A percentile compares a stretch with the other conserved stretches of the same genome.
Conservation (phyloP, 2,329 filamentous ascomycete species). For the Didymella exigua region DNA sequence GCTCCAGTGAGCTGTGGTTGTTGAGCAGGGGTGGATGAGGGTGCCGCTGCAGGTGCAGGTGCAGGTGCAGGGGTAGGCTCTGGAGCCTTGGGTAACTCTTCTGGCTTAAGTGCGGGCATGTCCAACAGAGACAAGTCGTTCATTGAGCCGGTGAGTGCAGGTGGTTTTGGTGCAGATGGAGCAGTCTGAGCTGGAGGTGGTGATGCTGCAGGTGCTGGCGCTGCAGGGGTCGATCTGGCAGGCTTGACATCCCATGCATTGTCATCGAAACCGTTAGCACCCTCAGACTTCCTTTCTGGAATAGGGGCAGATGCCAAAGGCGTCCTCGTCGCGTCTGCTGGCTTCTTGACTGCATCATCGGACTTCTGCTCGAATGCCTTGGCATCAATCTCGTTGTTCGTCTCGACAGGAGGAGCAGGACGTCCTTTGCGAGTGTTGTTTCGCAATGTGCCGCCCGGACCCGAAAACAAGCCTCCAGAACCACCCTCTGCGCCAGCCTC, state of each 20-base stretch:
- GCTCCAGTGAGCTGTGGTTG: slow-evolving; percentile 53
- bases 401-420: slow-evolving; percentile 83
- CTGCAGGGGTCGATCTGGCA: slow-evolving; percentile 61
- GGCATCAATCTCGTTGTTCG: slow-evolving; percentile 84
- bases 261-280: slow-evolving; percentile 79
- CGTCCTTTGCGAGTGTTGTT: slow-evolving; percentile 95
- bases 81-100: slow-evolving; percentile 42
- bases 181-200: slow-evolving; percentile 48
- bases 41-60: slow-evolving; percentile 48
- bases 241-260: slow-evolving; percentile 98
- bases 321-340: slow-evolving; percentile 55
- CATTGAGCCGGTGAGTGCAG: slow-evolving; percentile 67
- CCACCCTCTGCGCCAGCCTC: slow-evolving; percentile 64
- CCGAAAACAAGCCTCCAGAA: slow-evolving; percentile 85
- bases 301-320: slow-evolving; percentile 56
- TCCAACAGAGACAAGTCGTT: slow-evolving; percentile 68
- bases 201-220: slow-evolving; percentile 48
- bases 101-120: slow-evolving; percentile 52
- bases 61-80: slow-evolving; percentile 55
- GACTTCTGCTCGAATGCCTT: slow-evolving; percentile 75
- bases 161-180: slow-evolving; percentile 53
- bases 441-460: slow-evolving; percentile 84
- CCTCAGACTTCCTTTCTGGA: slow-evolving; percentile 51
- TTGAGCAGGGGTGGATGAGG: slow-evolving; percentile 45
- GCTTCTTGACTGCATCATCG: slow-evolving; percentile 52